Conservation (phyloP, 2,329 filamentous ascomycete species). For the Emergomyces orientalis region DNA sequence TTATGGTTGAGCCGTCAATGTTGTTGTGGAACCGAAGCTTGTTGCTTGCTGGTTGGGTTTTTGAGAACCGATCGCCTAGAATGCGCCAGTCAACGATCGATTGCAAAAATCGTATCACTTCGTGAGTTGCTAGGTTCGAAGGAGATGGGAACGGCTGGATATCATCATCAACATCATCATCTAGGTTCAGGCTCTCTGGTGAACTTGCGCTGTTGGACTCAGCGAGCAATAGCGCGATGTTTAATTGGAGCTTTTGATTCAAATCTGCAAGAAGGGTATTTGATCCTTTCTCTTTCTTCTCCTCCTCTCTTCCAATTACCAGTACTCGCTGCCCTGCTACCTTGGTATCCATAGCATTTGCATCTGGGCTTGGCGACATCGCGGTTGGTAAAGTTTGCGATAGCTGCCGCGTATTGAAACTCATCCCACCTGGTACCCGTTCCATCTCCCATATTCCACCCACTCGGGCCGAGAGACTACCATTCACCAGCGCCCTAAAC, state of each 20-base stretch:
- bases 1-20: neutral
- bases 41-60: neutral
- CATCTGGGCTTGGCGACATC: neutral
- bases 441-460: slow-evolving; percentile 10
- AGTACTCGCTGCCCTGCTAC: neutral
- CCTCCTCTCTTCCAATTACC: neutral
- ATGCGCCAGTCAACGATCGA: slow-evolving; percentile 3
- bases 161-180: neutral
- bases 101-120: neutral
- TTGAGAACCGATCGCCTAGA: slow-evolving; percentile 1
- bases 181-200: neutral
- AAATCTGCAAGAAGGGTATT: neutral
- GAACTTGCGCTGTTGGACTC: neutral
- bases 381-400: neutral
- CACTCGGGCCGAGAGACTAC: slow-evolving; percentile 5
- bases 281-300: neutral
- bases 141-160: neutral
- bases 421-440: slow-evolving; percentile 7
- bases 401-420: slow-evolving; percentile 12
- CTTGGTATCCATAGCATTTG: neutral
- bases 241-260: slow-evolving; percentile 1
- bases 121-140: neutral
- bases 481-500: slow-evolving; percentile 9
- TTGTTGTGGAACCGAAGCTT: neutral
- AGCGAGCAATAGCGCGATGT: neutral